These are phyloP conservation scores for Pseudopithomyces maydicus DNA, from an alignment of 2,329 filamentous ascomycete species.

Conservation along the genomic window DNA sequence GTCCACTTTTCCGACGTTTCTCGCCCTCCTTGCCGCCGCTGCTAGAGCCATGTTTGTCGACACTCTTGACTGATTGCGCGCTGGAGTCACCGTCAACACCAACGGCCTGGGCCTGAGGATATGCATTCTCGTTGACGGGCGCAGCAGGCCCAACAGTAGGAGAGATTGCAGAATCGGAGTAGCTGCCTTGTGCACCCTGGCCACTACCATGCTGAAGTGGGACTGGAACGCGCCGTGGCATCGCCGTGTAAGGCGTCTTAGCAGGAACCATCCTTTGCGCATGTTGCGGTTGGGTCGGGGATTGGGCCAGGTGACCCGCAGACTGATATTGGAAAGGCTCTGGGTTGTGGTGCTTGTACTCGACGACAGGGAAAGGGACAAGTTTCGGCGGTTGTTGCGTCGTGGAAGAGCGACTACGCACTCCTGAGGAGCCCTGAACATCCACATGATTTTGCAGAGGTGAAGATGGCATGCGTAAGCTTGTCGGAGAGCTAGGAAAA, in stretches of 20 bases:
- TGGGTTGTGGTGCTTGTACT: slow-evolving; percentile 26
- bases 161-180: slow-evolving; percentile 27
- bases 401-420: slow-evolving; percentile 26
- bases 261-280: slow-evolving; percentile 33
- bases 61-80: slow-evolving; percentile 20
- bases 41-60: slow-evolving; percentile 17
- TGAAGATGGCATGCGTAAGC: slow-evolving; percentile 27
- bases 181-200: slow-evolving; percentile 21
- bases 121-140: slow-evolving; percentile 14
- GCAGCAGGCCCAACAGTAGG: slow-evolving; percentile 14
- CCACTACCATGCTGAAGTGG: slow-evolving; percentile 25
- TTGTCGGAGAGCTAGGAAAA: slow-evolving; percentile 35
- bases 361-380: slow-evolving; percentile 33
- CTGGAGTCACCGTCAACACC: slow-evolving; percentile 20
- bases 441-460: slow-evolving; percentile 21
- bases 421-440: slow-evolving; percentile 14
- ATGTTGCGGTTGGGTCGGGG: slow-evolving; percentile 33
- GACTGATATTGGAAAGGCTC: slow-evolving; percentile 41
- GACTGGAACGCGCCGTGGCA: slow-evolving; percentile 45
- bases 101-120: slow-evolving; percentile 7
- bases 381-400: slow-evolving; percentile 26
- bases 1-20: slow-evolving; percentile 29
- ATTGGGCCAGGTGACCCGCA: slow-evolving; percentile 31
- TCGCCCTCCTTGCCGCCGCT: slow-evolving; percentile 30
- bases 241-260: slow-evolving; percentile 30